phyloP scores from a whole-genome alignment of 805 yeast species.

The Ogataea haglerorum region DNA sequence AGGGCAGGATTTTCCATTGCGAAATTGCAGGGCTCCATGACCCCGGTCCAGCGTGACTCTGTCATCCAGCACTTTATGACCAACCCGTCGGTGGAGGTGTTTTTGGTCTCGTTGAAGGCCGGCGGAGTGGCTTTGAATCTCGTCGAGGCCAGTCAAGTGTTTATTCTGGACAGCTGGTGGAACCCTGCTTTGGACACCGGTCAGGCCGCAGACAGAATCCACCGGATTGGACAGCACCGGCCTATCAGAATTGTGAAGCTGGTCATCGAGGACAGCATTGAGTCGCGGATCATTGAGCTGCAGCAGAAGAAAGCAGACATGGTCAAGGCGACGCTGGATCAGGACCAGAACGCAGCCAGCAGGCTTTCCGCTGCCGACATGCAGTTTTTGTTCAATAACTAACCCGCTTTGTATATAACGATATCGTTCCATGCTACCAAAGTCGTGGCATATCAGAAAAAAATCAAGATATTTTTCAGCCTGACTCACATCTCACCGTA shows the following conservation, averaged over 20 bases:
- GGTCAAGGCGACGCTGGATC: constrained; percentile 95
- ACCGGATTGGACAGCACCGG: constrained; percentile 92
- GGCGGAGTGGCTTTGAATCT: constrained; percentile 98
- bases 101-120: constrained; percentile 91
- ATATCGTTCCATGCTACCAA: constrained; percentile 4
- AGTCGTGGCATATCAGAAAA: constrained; percentile 5
- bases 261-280: constrained; percentile 95
- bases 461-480: constrained; percentile 1
- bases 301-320: constrained; percentile 97
- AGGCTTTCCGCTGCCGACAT: constrained; percentile 89
- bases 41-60: constrained; percentile 91
- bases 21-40: constrained; percentile 93
- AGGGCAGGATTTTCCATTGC: constrained; percentile 95
- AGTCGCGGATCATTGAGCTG: constrained; percentile 88
- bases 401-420: constrained; percentile 9
- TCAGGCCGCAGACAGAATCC: constrained; percentile 96
- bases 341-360: constrained; percentile 87
- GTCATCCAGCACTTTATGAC: constrained; percentile 91
- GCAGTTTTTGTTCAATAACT: constrained; percentile 90
- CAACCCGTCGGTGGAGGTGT: constrained; percentile 87
- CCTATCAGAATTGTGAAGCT: constrained; percentile 91
- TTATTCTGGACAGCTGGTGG: constrained; percentile 98
- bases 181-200: constrained; percentile 95
- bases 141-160: constrained; percentile 96
- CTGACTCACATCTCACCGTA: constrained; percentile 3